Base-by-base conservation (phyloP, 306 rosid genomes). In the Luffa aegyptiaca region DNA sequence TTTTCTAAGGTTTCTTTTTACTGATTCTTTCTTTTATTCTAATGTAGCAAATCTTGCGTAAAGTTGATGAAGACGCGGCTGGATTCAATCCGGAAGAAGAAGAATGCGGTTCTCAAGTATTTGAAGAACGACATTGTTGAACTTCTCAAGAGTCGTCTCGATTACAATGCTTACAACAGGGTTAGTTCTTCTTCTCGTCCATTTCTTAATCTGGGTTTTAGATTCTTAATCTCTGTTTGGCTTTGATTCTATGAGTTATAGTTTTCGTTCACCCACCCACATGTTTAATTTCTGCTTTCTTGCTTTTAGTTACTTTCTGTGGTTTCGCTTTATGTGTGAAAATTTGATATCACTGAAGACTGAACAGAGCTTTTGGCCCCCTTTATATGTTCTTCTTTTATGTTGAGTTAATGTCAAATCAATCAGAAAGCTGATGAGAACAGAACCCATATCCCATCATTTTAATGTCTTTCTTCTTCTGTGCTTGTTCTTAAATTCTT, bases 101-200 rank as follows among this genome's bases (percentile, higher is more conserved):
- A 81, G 84, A 85, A 37, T 35, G 88, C 93, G 1, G 82, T 86
- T 45, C 83, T 74, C 44, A 91, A 86, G 83, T 84, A 82, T 76
- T 58, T 82, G 81, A 95, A 91, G 87, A 85, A 82, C 79, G 98
- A 91, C 79, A 75, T 90, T 9, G 89, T 85, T 0, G 96, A 90
- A 61, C 97, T 91, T 79, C 93, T 95, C 41, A 85, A 71, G 79
- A 75, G 7, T 59, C 90, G 89, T 83, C 81, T n/a, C 37, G 93
- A 86, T 44, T 81, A 81, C 69, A 84, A 84, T 75, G 97, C 99
- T 49, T 93, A 87, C 51, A 85, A 76, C 69, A 90, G 92, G 96
- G 99, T 92, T 85, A 62, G 79, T 49, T 55, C 73, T 51, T 45
- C 45, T 13, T 62, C 14, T 13, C 62, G 65, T 13, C 59, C 20